Evolutionary conservation across 495 filamentous ascomycete species (phyloP).

Genomic region (Recurvomyces mirabilis): DNA sequence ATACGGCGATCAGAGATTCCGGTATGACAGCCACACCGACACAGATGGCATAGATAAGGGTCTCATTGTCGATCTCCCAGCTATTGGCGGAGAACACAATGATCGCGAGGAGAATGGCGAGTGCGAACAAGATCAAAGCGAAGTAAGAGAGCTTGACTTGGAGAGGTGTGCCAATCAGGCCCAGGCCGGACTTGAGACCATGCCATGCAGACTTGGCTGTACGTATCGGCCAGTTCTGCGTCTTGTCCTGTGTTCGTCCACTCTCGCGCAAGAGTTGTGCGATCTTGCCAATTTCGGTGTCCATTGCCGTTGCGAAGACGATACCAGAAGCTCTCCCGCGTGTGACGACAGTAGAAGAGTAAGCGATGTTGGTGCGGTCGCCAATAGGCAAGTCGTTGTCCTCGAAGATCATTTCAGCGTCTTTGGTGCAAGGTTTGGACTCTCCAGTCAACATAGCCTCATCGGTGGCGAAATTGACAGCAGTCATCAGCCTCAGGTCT

Average conservation of each 20-base stretch:
- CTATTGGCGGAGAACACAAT: conserved; percentile 54
- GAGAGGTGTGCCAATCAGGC: conserved; percentile 58
- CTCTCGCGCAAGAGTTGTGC: conserved; percentile 46
- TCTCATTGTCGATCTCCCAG: conserved; percentile 49
- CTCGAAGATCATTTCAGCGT: conserved; percentile 22
- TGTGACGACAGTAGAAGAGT: conserved; percentile 56
- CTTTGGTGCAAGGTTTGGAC: conserved; percentile 53
- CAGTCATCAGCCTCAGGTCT: conserved; percentile 51
- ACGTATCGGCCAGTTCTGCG: conserved; percentile 26
- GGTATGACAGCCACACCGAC: conserved; percentile 63
- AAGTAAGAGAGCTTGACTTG: conserved; percentile 60
- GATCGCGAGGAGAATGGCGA: conserved; percentile 59
- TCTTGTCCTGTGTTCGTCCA: conserved; percentile 27
- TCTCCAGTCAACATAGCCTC: conserved; percentile 70
- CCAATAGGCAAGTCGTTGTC: conserved; percentile 44
- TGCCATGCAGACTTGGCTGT: conserved; percentile 28
- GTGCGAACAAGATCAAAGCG: conserved; percentile 53
- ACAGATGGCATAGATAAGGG: conserved; percentile 56
- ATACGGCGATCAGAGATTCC: conserved; percentile 60
- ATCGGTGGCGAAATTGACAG: conserved; percentile 57
- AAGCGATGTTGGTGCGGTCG: conserved; percentile 60
- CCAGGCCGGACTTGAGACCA: conserved; percentile 42
- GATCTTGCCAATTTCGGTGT: conserved; percentile 59
- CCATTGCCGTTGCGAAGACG: conserved; percentile 55
- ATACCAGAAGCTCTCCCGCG: conserved; percentile 54